Percentiles rank a stretch among this genome's conserved stretches.
These are phyloP conservation scores for Cylindrotheca fusiformis DNA, from an alignment of 108 stramenopile genomes.

Conservation along the genomic window DNA sequence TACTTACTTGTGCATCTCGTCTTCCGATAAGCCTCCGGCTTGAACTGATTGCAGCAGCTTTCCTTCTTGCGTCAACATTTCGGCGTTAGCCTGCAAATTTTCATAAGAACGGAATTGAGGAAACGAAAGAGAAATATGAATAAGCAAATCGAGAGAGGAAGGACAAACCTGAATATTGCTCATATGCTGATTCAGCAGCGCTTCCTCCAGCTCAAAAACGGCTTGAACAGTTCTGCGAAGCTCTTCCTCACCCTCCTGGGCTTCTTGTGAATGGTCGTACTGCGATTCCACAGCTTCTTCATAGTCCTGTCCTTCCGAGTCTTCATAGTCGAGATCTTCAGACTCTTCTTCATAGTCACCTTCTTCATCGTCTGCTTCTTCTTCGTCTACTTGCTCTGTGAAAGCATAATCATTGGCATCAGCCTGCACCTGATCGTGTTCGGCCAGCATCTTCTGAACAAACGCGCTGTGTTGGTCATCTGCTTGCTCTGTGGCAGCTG, in stretches of 20 bases:
- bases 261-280: not conserved
- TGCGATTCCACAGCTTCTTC: not conserved
- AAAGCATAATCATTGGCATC: conserved; percentile 4
- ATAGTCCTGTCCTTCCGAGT: not conserved
- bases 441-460: not conserved
- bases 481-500: conserved; percentile 5
- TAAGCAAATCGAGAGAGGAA: not conserved
- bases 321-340: not conserved
- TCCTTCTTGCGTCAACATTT: conserved; percentile 92
- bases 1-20: conserved; percentile 29
- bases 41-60: conserved; percentile 84
- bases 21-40: conserved; percentile 26
- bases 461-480: not conserved
- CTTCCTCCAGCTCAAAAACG: conserved; percentile 94
- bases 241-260: conserved; percentile 50
- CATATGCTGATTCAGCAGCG: conserved; percentile 96
- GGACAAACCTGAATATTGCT: conserved; percentile 28
- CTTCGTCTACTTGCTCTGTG: conserved; percentile 24
- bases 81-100: conserved; percentile 87
- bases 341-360: conserved; percentile 17
- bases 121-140: not conserved
- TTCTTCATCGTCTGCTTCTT: conserved; percentile 26
- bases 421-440: conserved; percentile 6
- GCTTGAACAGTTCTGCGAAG: conserved; percentile 79
- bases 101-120: no score